Base-by-base conservation (phyloP, 305 asterid species). In the Solanum chacoense region DNA sequence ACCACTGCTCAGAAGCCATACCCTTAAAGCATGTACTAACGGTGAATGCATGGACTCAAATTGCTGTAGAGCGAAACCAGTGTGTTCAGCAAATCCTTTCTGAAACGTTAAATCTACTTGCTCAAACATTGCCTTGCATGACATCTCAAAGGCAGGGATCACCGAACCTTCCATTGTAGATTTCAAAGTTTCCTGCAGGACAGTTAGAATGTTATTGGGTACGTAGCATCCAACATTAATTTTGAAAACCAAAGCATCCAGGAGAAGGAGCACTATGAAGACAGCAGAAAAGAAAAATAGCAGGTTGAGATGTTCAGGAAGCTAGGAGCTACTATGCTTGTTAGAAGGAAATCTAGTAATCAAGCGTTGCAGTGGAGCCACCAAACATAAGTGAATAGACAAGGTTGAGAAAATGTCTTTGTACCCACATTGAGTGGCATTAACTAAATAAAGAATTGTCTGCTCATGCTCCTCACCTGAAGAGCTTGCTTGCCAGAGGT, bases 401-500 rank as follows among this genome's bases (percentile, higher is more conserved):
- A 18, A 45, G 16, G 86, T 55, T 42, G 86, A 81, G 29, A 18
- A 80, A 45, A 29, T 29, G 38, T 29, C 38, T 81, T 81, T 45
- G 29, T 45, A 29, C 40, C 86, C 73, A 31, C 40, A 50, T 7
- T 50, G 42, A 45, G 42, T 31, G 42, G 73, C 87, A 45, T 81
- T 81, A 42, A 29, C 71, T 81, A 42, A 81, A 45, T 81, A 29
- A 22, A 29, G 69, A 80, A 81, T 81, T 11, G 87, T 31, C 37
- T 83, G 29, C 87, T 50, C 87, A 76, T 73, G 83, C 67, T 29
- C 90, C 67, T 29, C 90, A 95, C 99, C 97, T 96, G 98, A 90
- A 96, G 98, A 74, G 95, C 97, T 90, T 94, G 99, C 92, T 93
- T 96, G 91, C 99, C 99, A 91, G 98, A 94, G 88, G 98, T 94